Conservation (phyloP, 371 early-diverging fungal genomes). For the Apophysomyces sp. region DNA sequence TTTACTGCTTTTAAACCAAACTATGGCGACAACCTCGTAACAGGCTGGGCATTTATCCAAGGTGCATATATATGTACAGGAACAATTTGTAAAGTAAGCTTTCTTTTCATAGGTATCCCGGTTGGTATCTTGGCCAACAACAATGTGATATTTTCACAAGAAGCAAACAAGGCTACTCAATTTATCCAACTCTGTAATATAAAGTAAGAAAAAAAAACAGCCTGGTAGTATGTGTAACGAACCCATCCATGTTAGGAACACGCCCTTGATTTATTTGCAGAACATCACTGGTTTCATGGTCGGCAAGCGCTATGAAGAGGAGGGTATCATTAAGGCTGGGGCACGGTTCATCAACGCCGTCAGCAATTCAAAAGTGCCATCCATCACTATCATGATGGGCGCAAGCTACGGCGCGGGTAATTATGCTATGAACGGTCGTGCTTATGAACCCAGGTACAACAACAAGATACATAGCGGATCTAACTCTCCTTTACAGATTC, state of each 20-base stretch:
- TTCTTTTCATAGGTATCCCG: conserved; percentile 47
- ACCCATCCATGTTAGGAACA: conserved; percentile 36
- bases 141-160: conserved; percentile 70
- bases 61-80: conserved; percentile 15
- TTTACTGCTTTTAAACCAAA: conserved; percentile 67
- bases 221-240: not conserved
- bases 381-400: conserved; percentile 76
- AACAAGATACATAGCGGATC: not conserved
- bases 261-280: conserved; percentile 68
- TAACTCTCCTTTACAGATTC: conserved; percentile 42
- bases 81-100: not conserved
- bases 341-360: conserved; percentile 78
- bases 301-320: conserved; percentile 74
- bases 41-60: conserved; percentile 70
- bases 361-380: conserved; percentile 70
- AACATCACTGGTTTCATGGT: conserved; percentile 68
- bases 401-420: conserved; percentile 83
- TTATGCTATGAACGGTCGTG: conserved; percentile 79
- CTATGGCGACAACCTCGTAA: conserved; percentile 66
- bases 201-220: conserved; percentile 37
- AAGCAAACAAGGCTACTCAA: conserved; percentile 78
- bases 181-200: conserved; percentile 77
- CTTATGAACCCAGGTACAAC: conserved; percentile 64
- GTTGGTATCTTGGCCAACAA: conserved; percentile 77
- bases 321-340: conserved; percentile 80